Evolutionary conservation across 2,329 filamentous ascomycete genomes (phyloP).

Genomic region (Pseudogymnoascus verrucosus): DNA sequence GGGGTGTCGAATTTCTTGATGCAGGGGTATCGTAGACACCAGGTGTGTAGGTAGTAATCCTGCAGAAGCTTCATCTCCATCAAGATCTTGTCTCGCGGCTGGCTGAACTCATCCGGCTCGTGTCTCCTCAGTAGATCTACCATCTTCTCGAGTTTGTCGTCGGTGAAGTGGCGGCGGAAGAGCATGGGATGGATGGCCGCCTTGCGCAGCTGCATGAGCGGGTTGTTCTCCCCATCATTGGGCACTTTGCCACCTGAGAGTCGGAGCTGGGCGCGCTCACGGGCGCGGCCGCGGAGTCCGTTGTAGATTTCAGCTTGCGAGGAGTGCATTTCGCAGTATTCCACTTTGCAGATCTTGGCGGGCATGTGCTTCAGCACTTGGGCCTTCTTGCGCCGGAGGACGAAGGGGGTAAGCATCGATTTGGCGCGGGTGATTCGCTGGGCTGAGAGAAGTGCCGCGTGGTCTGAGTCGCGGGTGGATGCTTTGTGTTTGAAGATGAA

Average conservation of each 20-base stretch:
- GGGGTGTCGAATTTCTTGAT: constrained; percentile 50
- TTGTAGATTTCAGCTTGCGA: constrained; percentile 69
- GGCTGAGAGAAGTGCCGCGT: constrained; percentile 76
- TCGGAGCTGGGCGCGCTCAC: constrained; percentile 48
- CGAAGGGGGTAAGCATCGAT: constrained; percentile 90
- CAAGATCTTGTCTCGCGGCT: constrained; percentile 43
- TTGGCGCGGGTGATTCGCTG: constrained; percentile 81
- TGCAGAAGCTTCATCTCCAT: constrained; percentile 50
- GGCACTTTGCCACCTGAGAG: constrained; percentile 43
- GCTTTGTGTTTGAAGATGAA: constrained; percentile 90
- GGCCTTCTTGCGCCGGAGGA: constrained; percentile 85
- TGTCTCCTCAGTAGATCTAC: constrained; percentile 66
- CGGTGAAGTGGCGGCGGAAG: constrained; percentile 72
- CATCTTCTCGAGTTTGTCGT: constrained; percentile 70
- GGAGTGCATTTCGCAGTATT: constrained; percentile 71
- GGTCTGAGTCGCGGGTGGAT: constrained; percentile 68
- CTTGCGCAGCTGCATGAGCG: constrained; percentile 86
- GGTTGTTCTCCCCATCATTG: constrained; percentile 54
- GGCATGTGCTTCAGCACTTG: constrained; percentile 84
- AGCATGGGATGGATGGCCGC: constrained; percentile 87
- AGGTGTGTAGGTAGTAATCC: constrained; percentile 58
- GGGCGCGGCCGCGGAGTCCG: constrained; percentile 55
- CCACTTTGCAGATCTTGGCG: constrained; percentile 66
- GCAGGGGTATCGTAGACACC: constrained; percentile 50
- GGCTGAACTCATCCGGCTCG: constrained; percentile 44